phyloP scores from a whole-genome alignment of 768 basidiomycete genomes.

The Russula sp. region DNA sequence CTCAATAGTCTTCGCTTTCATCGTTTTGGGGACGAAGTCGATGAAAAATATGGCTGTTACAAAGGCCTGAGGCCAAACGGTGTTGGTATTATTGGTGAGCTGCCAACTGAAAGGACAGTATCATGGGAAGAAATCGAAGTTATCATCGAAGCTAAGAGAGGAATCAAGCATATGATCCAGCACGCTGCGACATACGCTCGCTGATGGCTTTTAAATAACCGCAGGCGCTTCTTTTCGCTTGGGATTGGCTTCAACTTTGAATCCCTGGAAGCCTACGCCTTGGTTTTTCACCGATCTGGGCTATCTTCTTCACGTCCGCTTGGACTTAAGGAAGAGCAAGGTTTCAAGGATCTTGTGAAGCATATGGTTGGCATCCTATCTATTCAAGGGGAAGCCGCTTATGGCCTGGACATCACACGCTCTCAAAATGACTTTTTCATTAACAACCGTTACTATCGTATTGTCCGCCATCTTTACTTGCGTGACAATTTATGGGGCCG shows the following conservation, averaged over 20 bases:
- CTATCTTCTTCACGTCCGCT: not conserved
- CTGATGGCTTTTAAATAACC: not conserved
- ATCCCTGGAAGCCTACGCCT: not conserved
- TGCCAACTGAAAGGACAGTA: not conserved
- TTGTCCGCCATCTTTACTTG: not conserved
- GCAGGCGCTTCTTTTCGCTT: not conserved
- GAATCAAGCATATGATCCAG: not conserved
- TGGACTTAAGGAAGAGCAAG: not conserved
- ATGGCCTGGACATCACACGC: not conserved
- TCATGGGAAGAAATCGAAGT: not conserved
- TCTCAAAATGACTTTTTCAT: not conserved
- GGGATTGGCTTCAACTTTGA: not conserved
- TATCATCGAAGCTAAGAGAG: not conserved
- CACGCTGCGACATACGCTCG: not conserved
- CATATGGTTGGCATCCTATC: not conserved
- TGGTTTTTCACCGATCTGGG: not conserved
- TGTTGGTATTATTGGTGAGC: not conserved
- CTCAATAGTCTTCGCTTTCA: not conserved
- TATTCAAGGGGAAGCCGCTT: not conserved
- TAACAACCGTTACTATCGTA: not conserved
- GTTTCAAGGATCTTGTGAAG: not conserved
- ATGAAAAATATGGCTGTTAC: no score
- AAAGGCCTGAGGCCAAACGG: not conserved
- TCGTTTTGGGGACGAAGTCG: not conserved
- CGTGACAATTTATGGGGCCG: not conserved